phyloP scores from a whole-genome alignment of 257 asterid species.

The Fraxinus anomala region DNA sequence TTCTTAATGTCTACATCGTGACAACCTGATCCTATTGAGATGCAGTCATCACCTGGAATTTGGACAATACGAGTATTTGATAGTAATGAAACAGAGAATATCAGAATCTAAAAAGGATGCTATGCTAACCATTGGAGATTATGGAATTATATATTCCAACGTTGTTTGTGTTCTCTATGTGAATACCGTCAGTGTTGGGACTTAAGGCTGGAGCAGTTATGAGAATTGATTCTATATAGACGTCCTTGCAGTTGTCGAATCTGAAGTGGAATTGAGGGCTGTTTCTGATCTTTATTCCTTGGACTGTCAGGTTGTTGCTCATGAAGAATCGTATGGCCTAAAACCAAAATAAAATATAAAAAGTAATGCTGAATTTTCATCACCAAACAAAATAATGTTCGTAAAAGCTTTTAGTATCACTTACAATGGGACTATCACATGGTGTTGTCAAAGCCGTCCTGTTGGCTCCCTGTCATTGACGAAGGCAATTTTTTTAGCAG shows the following conservation, averaged over 20 bases:
- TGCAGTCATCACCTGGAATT: slow-evolving; percentile 61
- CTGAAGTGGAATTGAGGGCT: slow-evolving; percentile 71
- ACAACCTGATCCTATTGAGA: slow-evolving; percentile 70
- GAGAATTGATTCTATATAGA: slow-evolving; percentile 49
- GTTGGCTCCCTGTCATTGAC: slow-evolving; percentile 41
- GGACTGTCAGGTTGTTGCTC: slow-evolving; percentile 59
- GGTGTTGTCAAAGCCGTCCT: slow-evolving; percentile 47
- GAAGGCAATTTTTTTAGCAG: slow-evolving; percentile 20
- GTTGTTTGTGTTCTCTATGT: slow-evolving; percentile 56
- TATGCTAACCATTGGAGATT: slow-evolving; percentile 45
- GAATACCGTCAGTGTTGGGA: slow-evolving; percentile 72
- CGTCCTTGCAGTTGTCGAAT: slow-evolving; percentile 56
- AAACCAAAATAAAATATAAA: not conserved
- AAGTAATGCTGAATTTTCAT: not conserved
- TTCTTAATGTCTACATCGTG: slow-evolving; percentile 58
- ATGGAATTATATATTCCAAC: slow-evolving; percentile 54
- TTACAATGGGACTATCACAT: slow-evolving; percentile 71
- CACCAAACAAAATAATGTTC: not conserved
- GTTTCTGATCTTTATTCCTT: slow-evolving; percentile 50
- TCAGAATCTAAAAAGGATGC: not conserved
- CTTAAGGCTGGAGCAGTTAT: slow-evolving; percentile 57
- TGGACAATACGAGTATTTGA: not conserved
- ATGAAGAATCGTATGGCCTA: slow-evolving; percentile 68
- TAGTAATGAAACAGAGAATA: not conserved
- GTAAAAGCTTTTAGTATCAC: slow-evolving; percentile 21